phyloP scores from a whole-genome alignment of 805 yeast genomes.

The Yamadazyma paraphyllophila region DNA sequence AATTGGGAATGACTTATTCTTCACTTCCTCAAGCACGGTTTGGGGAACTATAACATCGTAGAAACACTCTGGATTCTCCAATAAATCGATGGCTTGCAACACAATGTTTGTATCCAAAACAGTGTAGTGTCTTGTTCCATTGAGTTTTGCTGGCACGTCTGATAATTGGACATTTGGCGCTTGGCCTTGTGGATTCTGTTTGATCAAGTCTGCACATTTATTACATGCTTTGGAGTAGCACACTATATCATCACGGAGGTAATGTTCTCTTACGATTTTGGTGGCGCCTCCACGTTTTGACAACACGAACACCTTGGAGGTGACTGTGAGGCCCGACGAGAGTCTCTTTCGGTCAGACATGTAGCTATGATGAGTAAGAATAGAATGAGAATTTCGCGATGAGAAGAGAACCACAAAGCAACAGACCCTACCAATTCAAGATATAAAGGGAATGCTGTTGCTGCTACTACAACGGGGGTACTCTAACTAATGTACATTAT shows the following conservation, averaged over 20 bases:
- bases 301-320: slow-evolving; percentile 88
- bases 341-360: slow-evolving; percentile 25
- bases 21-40: slow-evolving; percentile 89
- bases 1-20: slow-evolving; percentile 82
- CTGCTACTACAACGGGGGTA: too few relatives aligned
- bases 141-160: slow-evolving; percentile 51
- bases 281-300: slow-evolving; percentile 88
- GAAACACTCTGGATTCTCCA: slow-evolving; percentile 75
- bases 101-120: slow-evolving; percentile 87
- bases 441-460: too few relatives aligned
- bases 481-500: too few relatives aligned
- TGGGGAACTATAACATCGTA: slow-evolving; percentile 94
- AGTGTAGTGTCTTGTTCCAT: slow-evolving; percentile 68
- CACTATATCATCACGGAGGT: slow-evolving; percentile 87
- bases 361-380: slow-evolving; percentile 19
- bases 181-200: slow-evolving; percentile 66
- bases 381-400: slow-evolving; percentile 7
- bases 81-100: slow-evolving; percentile 81
- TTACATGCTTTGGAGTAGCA: slow-evolving; percentile 76
- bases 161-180: slow-evolving; percentile 67
- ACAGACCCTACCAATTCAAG: too few relatives aligned
- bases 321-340: slow-evolving; percentile 52
- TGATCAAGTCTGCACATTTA: slow-evolving; percentile 52
- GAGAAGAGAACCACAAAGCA: neutral
- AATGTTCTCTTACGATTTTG: slow-evolving; percentile 91